Conservation (phyloP, 768 basidiomycete species). For the Leccinum sublutescens region DNA sequence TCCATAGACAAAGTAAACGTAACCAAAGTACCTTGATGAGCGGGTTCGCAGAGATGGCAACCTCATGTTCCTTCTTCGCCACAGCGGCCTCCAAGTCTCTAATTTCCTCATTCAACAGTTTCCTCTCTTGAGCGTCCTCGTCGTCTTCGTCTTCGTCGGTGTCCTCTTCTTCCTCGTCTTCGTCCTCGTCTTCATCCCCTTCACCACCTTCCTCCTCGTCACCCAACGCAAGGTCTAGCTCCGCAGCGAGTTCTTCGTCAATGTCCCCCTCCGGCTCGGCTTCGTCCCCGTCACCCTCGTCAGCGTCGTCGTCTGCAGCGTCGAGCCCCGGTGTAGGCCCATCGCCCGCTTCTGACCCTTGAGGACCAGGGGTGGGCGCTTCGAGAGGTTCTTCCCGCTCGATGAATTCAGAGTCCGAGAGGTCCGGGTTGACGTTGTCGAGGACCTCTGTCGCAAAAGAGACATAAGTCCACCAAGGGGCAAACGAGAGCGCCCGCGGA, state of each 20-base stretch:
- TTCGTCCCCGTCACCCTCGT: conserved; percentile 56
- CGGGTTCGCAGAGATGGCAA: conserved; percentile 80
- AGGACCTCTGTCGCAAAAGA: conserved; percentile 58
- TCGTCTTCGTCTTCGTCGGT: conserved; percentile 78
- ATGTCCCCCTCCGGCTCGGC: conserved; percentile 75
- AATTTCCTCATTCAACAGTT: conserved; percentile 85
- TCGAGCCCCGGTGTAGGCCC: conserved; percentile 53
- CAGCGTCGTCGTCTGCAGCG: conserved; percentile 57
- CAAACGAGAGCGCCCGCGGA: background rate
- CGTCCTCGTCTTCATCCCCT: conserved; percentile 68
- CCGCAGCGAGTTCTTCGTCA: conserved; percentile 85
- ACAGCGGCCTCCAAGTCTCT: conserved; percentile 86
- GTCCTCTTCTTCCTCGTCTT: conserved; percentile 45
- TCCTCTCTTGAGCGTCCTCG: conserved; percentile 73
- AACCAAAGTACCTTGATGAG: conserved; percentile 65
- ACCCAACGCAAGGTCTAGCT: conserved; percentile 79
- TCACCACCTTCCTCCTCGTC: conserved; percentile 61
- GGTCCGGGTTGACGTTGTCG: conserved; percentile 87
- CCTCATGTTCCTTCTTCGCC: conserved; percentile 78
- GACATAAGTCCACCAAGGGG: background rate
- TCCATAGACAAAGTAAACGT: background rate
- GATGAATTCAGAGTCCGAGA: conserved; percentile 86
- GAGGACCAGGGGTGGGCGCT: conserved; percentile 68
- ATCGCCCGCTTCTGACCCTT: conserved; percentile 65
- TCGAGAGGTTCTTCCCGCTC: conserved; percentile 61